These are phyloP conservation scores for Agaricus subrufescens DNA, from an alignment of 768 basidiomycete species.

Conservation along the genomic window DNA sequence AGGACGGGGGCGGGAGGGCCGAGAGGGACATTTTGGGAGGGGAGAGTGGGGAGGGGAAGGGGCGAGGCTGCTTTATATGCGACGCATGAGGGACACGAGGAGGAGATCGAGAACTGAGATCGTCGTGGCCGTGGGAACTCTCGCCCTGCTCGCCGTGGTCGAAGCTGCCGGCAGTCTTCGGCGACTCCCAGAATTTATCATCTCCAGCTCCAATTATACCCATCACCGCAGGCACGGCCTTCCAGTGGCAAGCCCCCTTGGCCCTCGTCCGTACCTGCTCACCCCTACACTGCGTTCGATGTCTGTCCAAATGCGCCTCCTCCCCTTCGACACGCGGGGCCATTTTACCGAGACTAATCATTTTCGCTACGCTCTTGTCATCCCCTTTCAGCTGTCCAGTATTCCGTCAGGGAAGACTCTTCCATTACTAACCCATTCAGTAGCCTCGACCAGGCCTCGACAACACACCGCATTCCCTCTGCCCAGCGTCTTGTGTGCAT, in stretches of 20 bases:
- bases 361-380: no score
- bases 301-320: no score
- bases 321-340: no score
- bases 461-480: no score
- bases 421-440: no score
- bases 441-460: no score
- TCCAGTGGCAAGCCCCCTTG: neutral
- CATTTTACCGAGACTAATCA: no score
- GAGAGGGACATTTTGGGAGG: slow-evolving; percentile 8
- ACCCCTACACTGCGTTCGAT: neutral
- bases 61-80: slow-evolving; percentile 38
- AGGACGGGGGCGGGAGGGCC: slow-evolving; percentile 1
- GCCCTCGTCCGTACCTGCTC: neutral
- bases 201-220: no score
- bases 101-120: slow-evolving; percentile 18
- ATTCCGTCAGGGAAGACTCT: no score
- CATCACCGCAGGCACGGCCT: neutral
- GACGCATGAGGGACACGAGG: slow-evolving; percentile 35
- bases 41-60: slow-evolving; percentile 21
- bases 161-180: neutral
- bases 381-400: no score
- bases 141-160: neutral
- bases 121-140: neutral
- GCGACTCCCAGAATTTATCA: no score
- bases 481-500: no score